phyloP scores from a whole-genome alignment of 805 yeast genomes.

The Lachancea kluyveri region DNA sequence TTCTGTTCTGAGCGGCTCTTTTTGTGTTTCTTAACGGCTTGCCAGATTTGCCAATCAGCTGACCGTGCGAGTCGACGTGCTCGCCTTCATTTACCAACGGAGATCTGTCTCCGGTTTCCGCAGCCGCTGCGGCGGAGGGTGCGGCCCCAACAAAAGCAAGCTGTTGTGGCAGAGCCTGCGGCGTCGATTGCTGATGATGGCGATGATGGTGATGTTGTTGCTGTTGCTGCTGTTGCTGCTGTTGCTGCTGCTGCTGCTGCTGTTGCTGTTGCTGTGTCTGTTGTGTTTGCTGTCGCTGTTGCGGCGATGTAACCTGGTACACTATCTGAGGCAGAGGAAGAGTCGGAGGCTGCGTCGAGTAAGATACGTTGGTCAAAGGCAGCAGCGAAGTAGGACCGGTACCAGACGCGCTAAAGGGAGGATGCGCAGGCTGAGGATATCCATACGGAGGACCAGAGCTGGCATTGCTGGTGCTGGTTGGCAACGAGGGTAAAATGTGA shows the following conservation, averaged over 20 bases:
- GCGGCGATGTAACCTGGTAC: no score
- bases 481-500: no score
- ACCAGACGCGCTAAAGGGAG: no score
- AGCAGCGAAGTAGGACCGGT: no score
- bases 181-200: neutral
- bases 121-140: constrained; percentile 4
- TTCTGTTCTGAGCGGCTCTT: constrained; percentile 88
- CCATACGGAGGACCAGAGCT: no score
- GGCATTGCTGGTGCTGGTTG: no score
- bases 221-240: neutral
- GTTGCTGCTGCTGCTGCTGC: neutral
- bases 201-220: neutral
- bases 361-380: no score
- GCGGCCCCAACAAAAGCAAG: no score
- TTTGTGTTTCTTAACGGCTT: constrained; percentile 44
- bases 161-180: no score
- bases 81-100: constrained; percentile 12
- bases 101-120: constrained; percentile 3
- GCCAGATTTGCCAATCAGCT: constrained; percentile 23
- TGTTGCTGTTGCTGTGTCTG: neutral
- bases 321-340: no score
- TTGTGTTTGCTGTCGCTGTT: neutral
- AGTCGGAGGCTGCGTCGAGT: no score
- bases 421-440: no score
- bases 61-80: constrained; percentile 15